These are phyloP conservation scores for Tylopilus plumbeoviolaceoides DNA, from an alignment of 768 basidiomycete species.

Conservation along the genomic window DNA sequence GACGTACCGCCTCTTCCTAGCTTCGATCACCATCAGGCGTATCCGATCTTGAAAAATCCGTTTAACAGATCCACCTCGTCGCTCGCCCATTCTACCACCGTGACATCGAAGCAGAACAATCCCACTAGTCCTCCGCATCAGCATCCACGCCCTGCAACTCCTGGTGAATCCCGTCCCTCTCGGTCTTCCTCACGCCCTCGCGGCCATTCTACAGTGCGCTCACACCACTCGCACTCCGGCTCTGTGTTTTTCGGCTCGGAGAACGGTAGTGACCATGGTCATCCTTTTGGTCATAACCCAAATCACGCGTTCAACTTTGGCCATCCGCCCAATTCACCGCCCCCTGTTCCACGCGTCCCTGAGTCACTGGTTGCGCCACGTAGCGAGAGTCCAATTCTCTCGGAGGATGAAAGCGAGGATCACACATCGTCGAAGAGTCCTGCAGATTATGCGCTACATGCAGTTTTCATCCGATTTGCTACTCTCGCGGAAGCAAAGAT, in stretches of 20 bases:
- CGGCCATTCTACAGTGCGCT: slow-evolving; percentile 61
- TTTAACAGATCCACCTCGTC: slow-evolving; percentile 83
- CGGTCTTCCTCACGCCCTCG: slow-evolving; percentile 43
- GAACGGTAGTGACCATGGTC: slow-evolving; percentile 58
- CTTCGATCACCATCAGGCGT: slow-evolving; percentile 56
- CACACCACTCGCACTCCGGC: slow-evolving; percentile 73
- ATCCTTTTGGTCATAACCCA: slow-evolving; percentile 31
- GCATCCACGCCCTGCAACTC: slow-evolving; percentile 58
- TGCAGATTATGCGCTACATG: slow-evolving; percentile 84
- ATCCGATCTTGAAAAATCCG: slow-evolving; percentile 74
- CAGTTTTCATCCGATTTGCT: slow-evolving; percentile 84
- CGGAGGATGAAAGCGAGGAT: slow-evolving; percentile 61
- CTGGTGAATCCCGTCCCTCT: slow-evolving; percentile 37
- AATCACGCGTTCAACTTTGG: slow-evolving; percentile 24
- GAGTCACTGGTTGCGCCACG: slow-evolving; percentile 48
- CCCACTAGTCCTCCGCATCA: slow-evolving; percentile 44
- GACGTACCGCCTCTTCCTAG: slow-evolving; percentile 77
- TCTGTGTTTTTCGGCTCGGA: slow-evolving; percentile 72
- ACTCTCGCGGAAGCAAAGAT: slow-evolving; percentile 77
- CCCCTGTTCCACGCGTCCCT: slow-evolving; percentile 77
- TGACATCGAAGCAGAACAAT: slow-evolving; percentile 36
- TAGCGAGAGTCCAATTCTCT: slow-evolving; percentile 50
- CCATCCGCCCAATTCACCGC: slow-evolving; percentile 50
- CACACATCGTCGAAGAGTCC: slow-evolving; percentile 75
- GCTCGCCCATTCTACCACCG: slow-evolving; percentile 46